A percentile compares a stretch with the other conserved stretches of the same genome.
Conservation (phyloP, 2,329 filamentous ascomycete species). For the Beauveria medogensis region DNA sequence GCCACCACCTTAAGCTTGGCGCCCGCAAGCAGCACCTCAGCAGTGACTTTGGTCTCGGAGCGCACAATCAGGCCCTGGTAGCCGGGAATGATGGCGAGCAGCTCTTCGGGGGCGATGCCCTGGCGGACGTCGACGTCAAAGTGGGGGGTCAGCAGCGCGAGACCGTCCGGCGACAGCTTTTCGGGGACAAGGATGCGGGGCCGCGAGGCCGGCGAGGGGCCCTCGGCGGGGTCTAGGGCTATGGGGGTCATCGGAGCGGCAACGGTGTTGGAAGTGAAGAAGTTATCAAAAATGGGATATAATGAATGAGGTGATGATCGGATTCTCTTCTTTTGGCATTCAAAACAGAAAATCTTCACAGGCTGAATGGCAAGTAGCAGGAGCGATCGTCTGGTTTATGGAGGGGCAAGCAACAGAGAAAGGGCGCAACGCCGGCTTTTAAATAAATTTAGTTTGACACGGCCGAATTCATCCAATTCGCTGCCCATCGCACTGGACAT, state of each 20-base stretch:
- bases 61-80: constrained; percentile 74
- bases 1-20: constrained; percentile 70
- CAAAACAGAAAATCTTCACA: neutral
- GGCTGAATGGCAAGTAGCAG: neutral
- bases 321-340: too few species aligned
- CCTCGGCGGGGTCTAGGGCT: neutral
- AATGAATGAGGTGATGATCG: neutral
- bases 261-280: neutral
- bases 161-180: constrained; percentile 71
- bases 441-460: neutral
- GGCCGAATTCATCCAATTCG: constrained; percentile 2
- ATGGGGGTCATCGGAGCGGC: constrained; percentile 18
- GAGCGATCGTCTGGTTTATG: neutral
- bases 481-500: neutral
- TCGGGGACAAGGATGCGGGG: constrained; percentile 63
- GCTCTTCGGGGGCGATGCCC: constrained; percentile 52
- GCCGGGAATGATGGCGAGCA: constrained; percentile 56
- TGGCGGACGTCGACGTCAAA: constrained; percentile 64
- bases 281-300: neutral
- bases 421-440: neutral
- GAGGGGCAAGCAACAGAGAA: too few species aligned
- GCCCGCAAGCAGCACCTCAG: constrained; percentile 56
- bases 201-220: constrained; percentile 15
- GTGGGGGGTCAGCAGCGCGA: constrained; percentile 56
- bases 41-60: constrained; percentile 74